Conservation (phyloP, 164 flowering plant species). For the Dillenia turbinata region DNA sequence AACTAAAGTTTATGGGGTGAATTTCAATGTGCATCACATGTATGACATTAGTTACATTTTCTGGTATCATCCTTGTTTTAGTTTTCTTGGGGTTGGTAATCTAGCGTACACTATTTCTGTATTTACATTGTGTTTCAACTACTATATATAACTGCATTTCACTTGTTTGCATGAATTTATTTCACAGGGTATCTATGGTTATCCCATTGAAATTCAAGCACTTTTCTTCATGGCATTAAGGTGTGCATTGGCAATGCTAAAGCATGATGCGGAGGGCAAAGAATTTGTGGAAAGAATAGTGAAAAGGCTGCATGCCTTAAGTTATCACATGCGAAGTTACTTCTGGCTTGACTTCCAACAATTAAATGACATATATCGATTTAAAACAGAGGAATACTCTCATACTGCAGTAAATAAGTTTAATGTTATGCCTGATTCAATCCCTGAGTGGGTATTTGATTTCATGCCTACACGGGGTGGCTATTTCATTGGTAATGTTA, state of each 20-base stretch:
- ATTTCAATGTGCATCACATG: too few species aligned
- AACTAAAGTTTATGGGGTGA: too few species aligned
- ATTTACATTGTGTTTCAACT: too few species aligned
- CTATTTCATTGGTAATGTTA: constrained; percentile 66
- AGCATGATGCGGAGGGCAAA: constrained; percentile 54
- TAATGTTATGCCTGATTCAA: constrained; percentile 36
- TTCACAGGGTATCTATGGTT: constrained; percentile 65
- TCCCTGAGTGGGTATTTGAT: constrained; percentile 71
- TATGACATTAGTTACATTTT: too few species aligned
- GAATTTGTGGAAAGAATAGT: constrained; percentile 44
- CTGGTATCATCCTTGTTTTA: too few species aligned
- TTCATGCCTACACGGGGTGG: constrained; percentile 73
- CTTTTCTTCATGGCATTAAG: constrained; percentile 75
- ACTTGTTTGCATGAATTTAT: not conserved
- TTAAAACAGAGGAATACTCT: constrained; percentile 71
- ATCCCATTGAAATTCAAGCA: constrained; percentile 76
- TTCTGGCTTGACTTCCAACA: constrained; percentile 74
- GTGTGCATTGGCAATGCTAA: constrained; percentile 49
- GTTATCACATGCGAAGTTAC: constrained; percentile 69
- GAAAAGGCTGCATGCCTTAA: constrained; percentile 59
- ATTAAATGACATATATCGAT: constrained; percentile 65
- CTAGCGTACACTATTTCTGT: not conserved
- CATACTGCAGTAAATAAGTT: constrained; percentile 61
- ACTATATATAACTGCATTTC: not conserved
- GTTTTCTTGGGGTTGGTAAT: too few species aligned